Conservation (phyloP, 2,329 filamentous ascomycete genomes). For the Pyrenochaeta sp. region DNA sequence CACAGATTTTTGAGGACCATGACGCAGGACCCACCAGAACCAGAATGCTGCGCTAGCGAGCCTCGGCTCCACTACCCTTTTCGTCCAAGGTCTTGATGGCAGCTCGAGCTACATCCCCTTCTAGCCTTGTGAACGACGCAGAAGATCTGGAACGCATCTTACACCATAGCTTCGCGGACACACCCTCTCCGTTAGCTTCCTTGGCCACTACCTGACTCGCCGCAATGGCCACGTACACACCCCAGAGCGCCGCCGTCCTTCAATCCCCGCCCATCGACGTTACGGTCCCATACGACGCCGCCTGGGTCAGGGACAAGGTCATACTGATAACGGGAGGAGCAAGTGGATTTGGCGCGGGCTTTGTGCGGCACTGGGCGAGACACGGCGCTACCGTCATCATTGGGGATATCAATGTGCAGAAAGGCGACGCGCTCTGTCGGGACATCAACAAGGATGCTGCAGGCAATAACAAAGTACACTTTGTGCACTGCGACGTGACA, state of each 20-base stretch:
- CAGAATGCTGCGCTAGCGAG: too few species aligned
- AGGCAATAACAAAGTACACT: slow-evolving; percentile 60
- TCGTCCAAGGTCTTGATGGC: too few species aligned
- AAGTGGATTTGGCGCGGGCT: slow-evolving; percentile 51
- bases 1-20: not conserved
- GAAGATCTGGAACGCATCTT: not conserved
- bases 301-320: slow-evolving; percentile 49
- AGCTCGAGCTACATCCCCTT: too few species aligned
- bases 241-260: slow-evolving; percentile 32
- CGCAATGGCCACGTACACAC: slow-evolving; percentile 33
- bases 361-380: slow-evolving; percentile 49
- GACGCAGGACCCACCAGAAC: not conserved
- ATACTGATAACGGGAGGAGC: slow-evolving; percentile 52
- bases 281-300: slow-evolving; percentile 43
- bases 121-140: too few species aligned
- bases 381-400: slow-evolving; percentile 66
- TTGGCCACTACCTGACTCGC: not conserved
- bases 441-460: slow-evolving; percentile 56
- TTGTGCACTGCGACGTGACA: slow-evolving; percentile 70
- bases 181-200: not conserved
- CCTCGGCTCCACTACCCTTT: not conserved
- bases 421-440: slow-evolving; percentile 64
- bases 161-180: not conserved
- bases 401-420: slow-evolving; percentile 67
- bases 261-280: slow-evolving; percentile 52